Evolutionary conservation across 805 yeast genomes (phyloP).

Genomic region (Cyberlindnera japonica): DNA sequence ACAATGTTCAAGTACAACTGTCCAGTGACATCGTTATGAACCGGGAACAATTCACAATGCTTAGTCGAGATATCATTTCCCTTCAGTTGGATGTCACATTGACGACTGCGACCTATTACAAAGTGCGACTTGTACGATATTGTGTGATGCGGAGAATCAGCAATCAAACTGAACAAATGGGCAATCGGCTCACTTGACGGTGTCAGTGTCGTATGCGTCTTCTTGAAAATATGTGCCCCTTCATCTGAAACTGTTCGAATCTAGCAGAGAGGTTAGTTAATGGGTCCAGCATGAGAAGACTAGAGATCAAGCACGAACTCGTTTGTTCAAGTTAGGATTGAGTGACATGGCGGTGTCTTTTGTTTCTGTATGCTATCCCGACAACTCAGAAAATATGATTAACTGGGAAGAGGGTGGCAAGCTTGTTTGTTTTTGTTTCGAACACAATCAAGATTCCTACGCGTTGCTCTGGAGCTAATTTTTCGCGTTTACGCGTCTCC

Average conservation of each 20-base stretch:
- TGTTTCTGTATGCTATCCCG: neutral
- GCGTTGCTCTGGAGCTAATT: neutral
- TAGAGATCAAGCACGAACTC: conserved; percentile 8
- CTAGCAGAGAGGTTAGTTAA: conserved; percentile 6
- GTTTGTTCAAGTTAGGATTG: conserved; percentile 10
- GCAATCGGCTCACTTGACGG: conserved; percentile 12
- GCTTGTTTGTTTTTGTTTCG: conserved; percentile 2
- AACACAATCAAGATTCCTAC: too few species aligned
- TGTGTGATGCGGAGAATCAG: conserved; percentile 16
- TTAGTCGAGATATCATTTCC: conserved; percentile 62
- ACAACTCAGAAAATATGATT: neutral
- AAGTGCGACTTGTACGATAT: conserved; percentile 34
- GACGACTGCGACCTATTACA: conserved; percentile 52
- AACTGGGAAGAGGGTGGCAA: conserved; percentile 2
- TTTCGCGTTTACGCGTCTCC: conserved; percentile 1
- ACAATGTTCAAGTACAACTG: conserved; percentile 41
- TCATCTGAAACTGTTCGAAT: conserved; percentile 13
- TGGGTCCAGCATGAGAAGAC: neutral
- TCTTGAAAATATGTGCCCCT: conserved; percentile 16
- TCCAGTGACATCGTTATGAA: conserved; percentile 35
- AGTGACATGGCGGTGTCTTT: conserved; percentile 9
- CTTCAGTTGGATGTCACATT: conserved; percentile 52
- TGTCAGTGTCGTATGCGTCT: conserved; percentile 13
- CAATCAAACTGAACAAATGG: conserved; percentile 16
- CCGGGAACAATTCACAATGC: conserved; percentile 53